phyloP scores from a whole-genome alignment of 768 basidiomycete species.

The Strobilomyces confusus region DNA sequence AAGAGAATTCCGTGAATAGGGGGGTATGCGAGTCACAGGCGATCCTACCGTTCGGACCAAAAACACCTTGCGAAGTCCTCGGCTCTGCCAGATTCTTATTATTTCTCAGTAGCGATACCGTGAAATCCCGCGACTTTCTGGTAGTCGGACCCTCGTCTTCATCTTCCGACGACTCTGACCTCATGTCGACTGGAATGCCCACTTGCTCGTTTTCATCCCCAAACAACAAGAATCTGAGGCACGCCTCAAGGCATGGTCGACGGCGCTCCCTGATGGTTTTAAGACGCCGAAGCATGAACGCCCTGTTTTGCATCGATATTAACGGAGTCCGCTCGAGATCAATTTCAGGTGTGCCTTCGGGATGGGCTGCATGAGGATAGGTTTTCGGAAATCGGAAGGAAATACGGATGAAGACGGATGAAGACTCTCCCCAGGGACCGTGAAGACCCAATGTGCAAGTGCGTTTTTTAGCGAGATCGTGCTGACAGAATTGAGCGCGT shows the following conservation, averaged over 20 bases:
- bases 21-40: neutral
- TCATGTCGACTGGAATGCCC: constrained; percentile 36
- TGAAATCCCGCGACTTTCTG: constrained; percentile 45
- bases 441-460: constrained; percentile 83
- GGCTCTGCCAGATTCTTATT: constrained; percentile 82
- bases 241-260: constrained; percentile 83
- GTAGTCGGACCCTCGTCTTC: constrained; percentile 49
- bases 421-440: constrained; percentile 88
- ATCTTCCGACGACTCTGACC: constrained; percentile 65
- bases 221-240: constrained; percentile 77
- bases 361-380: constrained; percentile 64
- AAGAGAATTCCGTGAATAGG: constrained; percentile 1
- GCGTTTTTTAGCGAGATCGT: constrained; percentile 66
- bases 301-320: constrained; percentile 72
- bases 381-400: constrained; percentile 85
- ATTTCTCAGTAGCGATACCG: constrained; percentile 52
- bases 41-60: constrained; percentile 78
- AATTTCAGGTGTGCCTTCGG: constrained; percentile 65
- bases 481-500: constrained; percentile 36
- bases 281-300: constrained; percentile 74
- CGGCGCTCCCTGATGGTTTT: constrained; percentile 64
- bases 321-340: constrained; percentile 82
- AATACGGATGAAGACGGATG: constrained; percentile 80
- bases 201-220: constrained; percentile 54
- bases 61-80: constrained; percentile 81